Percentiles rank a stretch among this genome's conserved stretches.
phyloP scores from a whole-genome alignment of 1,284 basidiomycete species.

The Ustilago trichophora region DNA sequence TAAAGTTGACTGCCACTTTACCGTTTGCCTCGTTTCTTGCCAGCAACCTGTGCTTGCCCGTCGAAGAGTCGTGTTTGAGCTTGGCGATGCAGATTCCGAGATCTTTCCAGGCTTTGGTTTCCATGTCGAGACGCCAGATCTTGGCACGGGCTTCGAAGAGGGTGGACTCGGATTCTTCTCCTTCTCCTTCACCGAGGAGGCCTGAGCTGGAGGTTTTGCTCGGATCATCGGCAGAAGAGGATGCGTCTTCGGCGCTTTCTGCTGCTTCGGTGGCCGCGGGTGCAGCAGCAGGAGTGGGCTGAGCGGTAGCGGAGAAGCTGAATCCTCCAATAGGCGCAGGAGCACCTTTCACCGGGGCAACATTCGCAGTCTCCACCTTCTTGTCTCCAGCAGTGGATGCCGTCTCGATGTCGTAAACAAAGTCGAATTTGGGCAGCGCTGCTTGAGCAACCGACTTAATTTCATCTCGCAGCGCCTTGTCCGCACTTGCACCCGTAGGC shows the following conservation, averaged over 20 bases:
- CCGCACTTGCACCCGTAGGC: background rate
- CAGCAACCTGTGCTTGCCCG: conserved; percentile 46
- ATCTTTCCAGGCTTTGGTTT: conserved; percentile 53
- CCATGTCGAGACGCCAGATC: conserved; percentile 54
- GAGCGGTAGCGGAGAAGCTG: background rate
- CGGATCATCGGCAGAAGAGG: conserved; percentile 7
- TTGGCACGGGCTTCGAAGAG: conserved; percentile 53
- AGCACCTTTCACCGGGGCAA: background rate
- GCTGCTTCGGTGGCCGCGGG: background rate
- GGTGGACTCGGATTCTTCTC: conserved; percentile 57
- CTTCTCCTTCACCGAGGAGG: conserved; percentile 54
- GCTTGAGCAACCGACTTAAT: conserved; percentile 27
- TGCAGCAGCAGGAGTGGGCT: background rate
- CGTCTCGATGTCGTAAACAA: conserved; percentile 35
- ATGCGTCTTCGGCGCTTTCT: background rate
- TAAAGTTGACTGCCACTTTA: conserved; percentile 58
- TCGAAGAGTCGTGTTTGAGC: conserved; percentile 49
- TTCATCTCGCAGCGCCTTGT: conserved; percentile 32
- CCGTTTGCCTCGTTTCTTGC: conserved; percentile 62
- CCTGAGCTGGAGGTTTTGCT: conserved; percentile 26
- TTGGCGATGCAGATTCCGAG: conserved; percentile 57
- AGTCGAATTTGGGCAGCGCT: conserved; percentile 38
- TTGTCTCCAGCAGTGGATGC: background rate
- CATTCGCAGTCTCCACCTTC: background rate
- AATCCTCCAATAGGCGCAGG: background rate